Evolutionary conservation across 2,329 filamentous ascomycete species (phyloP).

Genomic region (Ascochyta rabiei): DNA sequence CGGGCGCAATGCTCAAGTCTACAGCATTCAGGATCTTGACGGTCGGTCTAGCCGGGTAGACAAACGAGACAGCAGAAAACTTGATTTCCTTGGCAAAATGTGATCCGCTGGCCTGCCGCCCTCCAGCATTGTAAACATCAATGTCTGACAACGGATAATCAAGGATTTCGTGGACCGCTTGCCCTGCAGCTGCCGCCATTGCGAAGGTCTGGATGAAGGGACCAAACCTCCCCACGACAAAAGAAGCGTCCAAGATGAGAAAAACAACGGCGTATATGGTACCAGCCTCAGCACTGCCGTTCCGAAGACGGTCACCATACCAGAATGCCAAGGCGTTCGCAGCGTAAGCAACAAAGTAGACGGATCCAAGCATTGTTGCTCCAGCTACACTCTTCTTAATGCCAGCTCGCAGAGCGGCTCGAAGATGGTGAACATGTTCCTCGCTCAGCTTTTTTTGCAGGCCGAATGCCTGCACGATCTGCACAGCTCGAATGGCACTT

Average conservation of each 20-base stretch:
- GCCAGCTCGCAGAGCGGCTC: slow-evolving; percentile 44
- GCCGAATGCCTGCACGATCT: slow-evolving; percentile 57
- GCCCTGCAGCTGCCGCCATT: slow-evolving; percentile 59
- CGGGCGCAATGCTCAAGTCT: slow-evolving; percentile 44
- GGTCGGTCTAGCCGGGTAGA: slow-evolving; percentile 53
- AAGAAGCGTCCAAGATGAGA: slow-evolving; percentile 67
- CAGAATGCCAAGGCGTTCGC: slow-evolving; percentile 56
- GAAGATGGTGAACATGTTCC: slow-evolving; percentile 45
- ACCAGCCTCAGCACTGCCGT: slow-evolving; percentile 49
- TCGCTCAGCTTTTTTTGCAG: slow-evolving; percentile 49
- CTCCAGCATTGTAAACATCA: slow-evolving; percentile 45
- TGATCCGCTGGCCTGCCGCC: slow-evolving; percentile 22
- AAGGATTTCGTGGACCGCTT: slow-evolving; percentile 53
- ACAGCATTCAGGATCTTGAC: slow-evolving; percentile 49
- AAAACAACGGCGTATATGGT: slow-evolving; percentile 69
- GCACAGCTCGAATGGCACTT: slow-evolving; percentile 54
- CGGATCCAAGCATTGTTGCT: slow-evolving; percentile 50
- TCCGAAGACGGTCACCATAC: slow-evolving; percentile 46
- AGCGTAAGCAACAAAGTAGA: slow-evolving; percentile 55
- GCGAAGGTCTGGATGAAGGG: slow-evolving; percentile 65
- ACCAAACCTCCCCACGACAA: slow-evolving; percentile 67
- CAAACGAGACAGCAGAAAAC: slow-evolving; percentile 50
- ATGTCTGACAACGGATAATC: slow-evolving; percentile 49
- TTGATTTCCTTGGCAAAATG: slow-evolving; percentile 41
- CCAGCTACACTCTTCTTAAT: slow-evolving; percentile 50